These are phyloP conservation scores for Rhodotorula toruloides DNA, from an alignment of 768 basidiomycete genomes.

Conservation along the genomic window DNA sequence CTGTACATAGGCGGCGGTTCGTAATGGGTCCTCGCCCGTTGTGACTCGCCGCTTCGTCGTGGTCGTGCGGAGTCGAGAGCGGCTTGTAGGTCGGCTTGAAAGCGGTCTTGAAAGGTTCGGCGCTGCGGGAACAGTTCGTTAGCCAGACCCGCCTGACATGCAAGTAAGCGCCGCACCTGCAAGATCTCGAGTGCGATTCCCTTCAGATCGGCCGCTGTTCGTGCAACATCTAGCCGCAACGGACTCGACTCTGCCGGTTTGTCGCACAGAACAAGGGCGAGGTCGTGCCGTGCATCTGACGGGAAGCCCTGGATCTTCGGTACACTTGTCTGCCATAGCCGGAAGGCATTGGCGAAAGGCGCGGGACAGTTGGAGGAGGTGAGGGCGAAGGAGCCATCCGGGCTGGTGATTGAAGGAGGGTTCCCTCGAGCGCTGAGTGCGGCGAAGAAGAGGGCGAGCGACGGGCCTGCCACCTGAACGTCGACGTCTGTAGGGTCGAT, in stretches of 20 bases:
- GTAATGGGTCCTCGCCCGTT: slow-evolving; percentile 55
- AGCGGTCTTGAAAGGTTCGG: slow-evolving; percentile 74
- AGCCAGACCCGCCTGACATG: background rate
- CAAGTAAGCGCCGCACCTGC: slow-evolving; percentile 21
- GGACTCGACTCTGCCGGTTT: slow-evolving; percentile 50
- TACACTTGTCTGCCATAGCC: slow-evolving; percentile 66
- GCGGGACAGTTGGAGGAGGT: slow-evolving; percentile 65
- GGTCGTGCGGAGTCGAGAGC: slow-evolving; percentile 63
- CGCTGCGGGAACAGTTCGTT: slow-evolving; percentile 50
- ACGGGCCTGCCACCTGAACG: slow-evolving; percentile 56
- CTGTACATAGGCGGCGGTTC: slow-evolving; percentile 68
- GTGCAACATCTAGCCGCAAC: slow-evolving; percentile 51
- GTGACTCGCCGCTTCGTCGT: slow-evolving; percentile 11
- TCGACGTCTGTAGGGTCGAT: background rate
- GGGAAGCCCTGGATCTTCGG: slow-evolving; percentile 59
- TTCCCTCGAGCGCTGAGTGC: slow-evolving; percentile 68
- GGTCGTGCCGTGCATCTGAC: slow-evolving; percentile 69
- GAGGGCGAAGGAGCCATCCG: slow-evolving; percentile 56
- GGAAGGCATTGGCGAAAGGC: slow-evolving; percentile 62
- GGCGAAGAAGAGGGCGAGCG: slow-evolving; percentile 76
- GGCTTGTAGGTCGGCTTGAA: slow-evolving; percentile 67
- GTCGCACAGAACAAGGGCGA: slow-evolving; percentile 71
- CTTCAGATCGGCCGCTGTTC: slow-evolving; percentile 72
- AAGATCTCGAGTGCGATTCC: slow-evolving; percentile 83
- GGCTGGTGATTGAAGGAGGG: slow-evolving; percentile 76